Percentiles rank a stretch among this genome's conserved stretches.
These are phyloP conservation scores for Codiaeum variegatum DNA, from an alignment of 441 rosid genomes.

Conservation along the genomic window DNA sequence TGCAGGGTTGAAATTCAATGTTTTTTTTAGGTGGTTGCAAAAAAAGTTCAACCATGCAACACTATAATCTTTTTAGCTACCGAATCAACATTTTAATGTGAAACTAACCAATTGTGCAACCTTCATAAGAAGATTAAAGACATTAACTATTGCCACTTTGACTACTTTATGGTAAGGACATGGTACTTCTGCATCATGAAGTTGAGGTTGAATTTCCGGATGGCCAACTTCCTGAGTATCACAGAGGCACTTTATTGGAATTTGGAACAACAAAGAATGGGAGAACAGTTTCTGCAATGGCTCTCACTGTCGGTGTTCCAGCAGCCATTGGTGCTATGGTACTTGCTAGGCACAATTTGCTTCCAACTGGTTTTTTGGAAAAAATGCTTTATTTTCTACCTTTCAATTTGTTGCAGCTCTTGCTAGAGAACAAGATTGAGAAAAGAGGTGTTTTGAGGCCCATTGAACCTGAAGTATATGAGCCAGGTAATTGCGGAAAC, in stretches of 20 bases:
- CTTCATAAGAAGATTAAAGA: background rate
- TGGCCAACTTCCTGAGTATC: conserved; percentile 44
- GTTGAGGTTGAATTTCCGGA: conserved; percentile 77
- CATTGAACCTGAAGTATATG: conserved; percentile 71
- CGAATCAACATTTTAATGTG: background rate
- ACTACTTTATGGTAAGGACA: conserved; percentile 54
- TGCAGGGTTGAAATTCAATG: background rate
- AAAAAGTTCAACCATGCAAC: background rate
- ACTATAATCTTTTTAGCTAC: background rate
- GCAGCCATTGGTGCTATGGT: conserved; percentile 92
- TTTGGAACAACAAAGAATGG: conserved; percentile 64
- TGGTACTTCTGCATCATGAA: conserved; percentile 92
- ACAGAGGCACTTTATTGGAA: conserved; percentile 70
- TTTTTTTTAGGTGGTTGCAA: background rate
- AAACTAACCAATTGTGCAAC: background rate
- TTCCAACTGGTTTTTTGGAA: background rate
- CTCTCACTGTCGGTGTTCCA: conserved; percentile 83
- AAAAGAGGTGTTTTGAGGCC: conserved; percentile 84
- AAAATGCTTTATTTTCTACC: background rate
- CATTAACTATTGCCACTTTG: background rate
- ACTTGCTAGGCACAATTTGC: conserved; percentile 17
- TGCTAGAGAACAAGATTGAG: conserved; percentile 71
- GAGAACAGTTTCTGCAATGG: conserved; percentile 71
- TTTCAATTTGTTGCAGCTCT: conserved; percentile 41
- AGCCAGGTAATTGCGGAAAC: conserved; percentile 53